phyloP scores from a whole-genome alignment of 345 rosid genomes.

The Syzygium jambos region DNA sequence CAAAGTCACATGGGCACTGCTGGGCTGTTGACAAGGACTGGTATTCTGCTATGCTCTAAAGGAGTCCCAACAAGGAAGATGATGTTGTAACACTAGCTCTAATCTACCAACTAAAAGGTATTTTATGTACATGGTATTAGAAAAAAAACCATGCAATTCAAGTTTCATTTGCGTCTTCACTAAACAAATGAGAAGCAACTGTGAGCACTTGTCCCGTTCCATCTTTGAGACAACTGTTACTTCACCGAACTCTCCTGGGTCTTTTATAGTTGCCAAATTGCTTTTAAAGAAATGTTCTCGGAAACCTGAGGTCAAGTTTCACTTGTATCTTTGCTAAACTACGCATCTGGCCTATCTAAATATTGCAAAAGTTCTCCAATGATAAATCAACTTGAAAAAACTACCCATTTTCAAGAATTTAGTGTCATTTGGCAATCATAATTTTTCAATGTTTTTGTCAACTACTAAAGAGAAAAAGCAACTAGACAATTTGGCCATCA shows the following conservation, averaged over 20 bases:
- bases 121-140: background rate
- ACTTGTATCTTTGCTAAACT: background rate
- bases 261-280: background rate
- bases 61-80: background rate
- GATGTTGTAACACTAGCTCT: background rate
- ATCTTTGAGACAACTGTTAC: background rate
- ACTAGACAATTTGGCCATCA: background rate
- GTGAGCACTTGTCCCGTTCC: background rate
- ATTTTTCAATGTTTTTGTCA: background rate
- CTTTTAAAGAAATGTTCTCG: background rate
- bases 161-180: background rate
- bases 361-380: background rate
- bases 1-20: conserved; percentile 1
- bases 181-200: background rate
- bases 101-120: background rate
- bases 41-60: background rate
- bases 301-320: background rate
- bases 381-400: background rate
- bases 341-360: background rate
- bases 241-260: background rate
- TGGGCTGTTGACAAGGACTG: background rate
- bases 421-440: background rate
- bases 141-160: background rate
- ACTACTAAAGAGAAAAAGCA: background rate
- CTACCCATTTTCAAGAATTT: background rate